phyloP scores from a whole-genome alignment of 805 yeast species.

The Saccharomycopsis capsularis region DNA sequence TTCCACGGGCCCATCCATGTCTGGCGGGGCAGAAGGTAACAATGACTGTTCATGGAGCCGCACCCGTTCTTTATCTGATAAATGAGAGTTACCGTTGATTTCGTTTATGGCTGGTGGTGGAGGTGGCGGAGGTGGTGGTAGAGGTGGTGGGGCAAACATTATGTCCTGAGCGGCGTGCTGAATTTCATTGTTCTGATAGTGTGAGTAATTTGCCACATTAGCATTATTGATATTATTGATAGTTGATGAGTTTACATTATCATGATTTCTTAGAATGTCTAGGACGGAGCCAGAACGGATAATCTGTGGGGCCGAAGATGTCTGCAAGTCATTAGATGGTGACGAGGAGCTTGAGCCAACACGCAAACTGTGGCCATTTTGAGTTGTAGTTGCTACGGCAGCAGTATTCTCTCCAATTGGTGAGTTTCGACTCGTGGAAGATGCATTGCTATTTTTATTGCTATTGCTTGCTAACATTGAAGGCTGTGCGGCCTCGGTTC shows the following conservation, averaged over 20 bases:
- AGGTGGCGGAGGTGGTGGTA: constrained; percentile 7
- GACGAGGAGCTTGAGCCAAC: background rate
- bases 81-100: background rate
- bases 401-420: background rate
- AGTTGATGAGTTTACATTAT: background rate
- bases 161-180: constrained; percentile 1
- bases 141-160: constrained; percentile 7
- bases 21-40: constrained; percentile 51
- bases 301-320: background rate
- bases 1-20: background rate
- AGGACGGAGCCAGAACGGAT: background rate
- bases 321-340: background rate
- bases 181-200: background rate
- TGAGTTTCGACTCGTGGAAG: background rate
- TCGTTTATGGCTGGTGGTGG: background rate
- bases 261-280: background rate
- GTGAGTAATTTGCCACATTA: background rate
- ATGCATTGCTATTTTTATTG: background rate
- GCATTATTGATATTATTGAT: background rate
- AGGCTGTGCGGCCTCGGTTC: constrained; percentile 27
- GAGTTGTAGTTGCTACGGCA: background rate
- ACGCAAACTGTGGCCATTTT: too few species aligned
- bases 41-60: constrained; percentile 49
- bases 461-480: background rate
- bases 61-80: constrained; percentile 54